phyloP scores from a whole-genome alignment of 2,329 filamentous ascomycete species.

The Verticillium albo-atrum region DNA sequence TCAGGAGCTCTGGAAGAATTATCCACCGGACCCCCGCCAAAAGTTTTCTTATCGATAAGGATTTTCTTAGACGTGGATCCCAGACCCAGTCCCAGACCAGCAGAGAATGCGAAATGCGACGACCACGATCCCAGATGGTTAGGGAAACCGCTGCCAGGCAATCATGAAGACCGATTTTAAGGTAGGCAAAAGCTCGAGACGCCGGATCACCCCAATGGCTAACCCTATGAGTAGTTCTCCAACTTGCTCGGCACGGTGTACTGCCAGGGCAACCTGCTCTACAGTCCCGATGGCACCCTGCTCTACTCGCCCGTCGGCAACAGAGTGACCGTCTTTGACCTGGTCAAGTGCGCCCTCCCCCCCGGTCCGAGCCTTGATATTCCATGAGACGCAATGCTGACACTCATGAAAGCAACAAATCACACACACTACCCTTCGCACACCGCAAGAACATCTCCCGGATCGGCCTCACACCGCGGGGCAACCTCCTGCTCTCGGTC shows the following conservation, averaged over 20 bases:
- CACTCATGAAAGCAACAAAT: slow-evolving; percentile 65
- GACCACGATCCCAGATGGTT: neutral
- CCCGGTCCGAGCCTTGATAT: neutral
- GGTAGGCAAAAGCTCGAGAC: slow-evolving; percentile 43
- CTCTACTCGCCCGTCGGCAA: slow-evolving; percentile 96
- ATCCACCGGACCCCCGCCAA: slow-evolving; percentile 23
- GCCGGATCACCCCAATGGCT: neutral
- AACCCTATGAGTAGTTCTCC: slow-evolving; percentile 67
- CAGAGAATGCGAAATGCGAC: slow-evolving; percentile 5
- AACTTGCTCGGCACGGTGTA: slow-evolving; percentile 98
- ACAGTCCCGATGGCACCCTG: slow-evolving; percentile 92
- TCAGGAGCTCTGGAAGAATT: slow-evolving; percentile 25
- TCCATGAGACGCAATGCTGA: neutral
- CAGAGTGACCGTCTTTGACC: slow-evolving; percentile 89
- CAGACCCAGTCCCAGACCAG: neutral
- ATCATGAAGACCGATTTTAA: slow-evolving; percentile 99
- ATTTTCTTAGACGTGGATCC: slow-evolving; percentile 5
- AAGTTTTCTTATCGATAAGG: slow-evolving; percentile 31
- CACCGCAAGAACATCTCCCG: slow-evolving; percentile 91
- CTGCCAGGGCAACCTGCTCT: slow-evolving; percentile 94
- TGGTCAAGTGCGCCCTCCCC: slow-evolving; percentile 69
- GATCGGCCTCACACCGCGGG: slow-evolving; percentile 82
- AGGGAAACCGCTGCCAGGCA: slow-evolving; percentile 29
- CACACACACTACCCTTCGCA: slow-evolving; percentile 80
- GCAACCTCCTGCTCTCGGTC: slow-evolving; percentile 87